Conservation (phyloP, 495 filamentous ascomycete genomes). For the Cercophora samala region DNA sequence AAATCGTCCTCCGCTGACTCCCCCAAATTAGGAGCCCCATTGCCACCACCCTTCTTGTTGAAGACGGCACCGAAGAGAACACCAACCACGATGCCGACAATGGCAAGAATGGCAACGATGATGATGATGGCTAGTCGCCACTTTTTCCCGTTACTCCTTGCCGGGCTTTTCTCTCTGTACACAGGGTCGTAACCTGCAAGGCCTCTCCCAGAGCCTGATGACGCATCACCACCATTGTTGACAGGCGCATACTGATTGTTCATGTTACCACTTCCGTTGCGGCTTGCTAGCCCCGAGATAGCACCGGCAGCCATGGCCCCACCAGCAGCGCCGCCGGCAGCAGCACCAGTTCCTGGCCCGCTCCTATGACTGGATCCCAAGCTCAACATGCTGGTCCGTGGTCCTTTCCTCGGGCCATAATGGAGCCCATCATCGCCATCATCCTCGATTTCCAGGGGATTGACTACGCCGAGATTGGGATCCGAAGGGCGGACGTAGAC, state of each 20-base stretch:
- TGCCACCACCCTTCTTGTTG: slow-evolving; percentile 31
- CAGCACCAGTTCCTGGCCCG: slow-evolving; percentile 30
- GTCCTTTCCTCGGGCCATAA: slow-evolving; percentile 37
- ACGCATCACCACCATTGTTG: slow-evolving; percentile 26
- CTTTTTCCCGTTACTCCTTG: slow-evolving; percentile 63
- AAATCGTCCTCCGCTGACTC: slow-evolving; percentile 42
- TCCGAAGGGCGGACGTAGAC: slow-evolving; percentile 58
- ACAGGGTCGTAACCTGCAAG: slow-evolving; percentile 13
- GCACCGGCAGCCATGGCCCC: slow-evolving; percentile 54
- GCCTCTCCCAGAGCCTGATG: slow-evolving; percentile 22
- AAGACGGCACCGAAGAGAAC: slow-evolving; percentile 72
- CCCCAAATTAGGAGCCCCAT: slow-evolving; percentile 21
- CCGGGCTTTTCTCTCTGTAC: slow-evolving; percentile 48
- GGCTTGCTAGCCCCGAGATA: slow-evolving; percentile 46
- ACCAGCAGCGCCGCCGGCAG: slow-evolving; percentile 37
- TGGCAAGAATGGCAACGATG: slow-evolving; percentile 55
- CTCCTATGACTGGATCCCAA: slow-evolving; percentile 40
- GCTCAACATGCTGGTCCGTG: slow-evolving; percentile 54
- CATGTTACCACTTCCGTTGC: slow-evolving; percentile 38
- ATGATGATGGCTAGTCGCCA: slow-evolving; percentile 64
- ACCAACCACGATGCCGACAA: slow-evolving; percentile 74
- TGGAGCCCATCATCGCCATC: slow-evolving; percentile 80
- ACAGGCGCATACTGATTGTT: slow-evolving; percentile 41
- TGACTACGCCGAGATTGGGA: slow-evolving; percentile 55
- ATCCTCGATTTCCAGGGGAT: slow-evolving; percentile 77